Evolutionary conservation across 176 grass and related monocot species (phyloP).

Genomic region (Canna indica): DNA sequence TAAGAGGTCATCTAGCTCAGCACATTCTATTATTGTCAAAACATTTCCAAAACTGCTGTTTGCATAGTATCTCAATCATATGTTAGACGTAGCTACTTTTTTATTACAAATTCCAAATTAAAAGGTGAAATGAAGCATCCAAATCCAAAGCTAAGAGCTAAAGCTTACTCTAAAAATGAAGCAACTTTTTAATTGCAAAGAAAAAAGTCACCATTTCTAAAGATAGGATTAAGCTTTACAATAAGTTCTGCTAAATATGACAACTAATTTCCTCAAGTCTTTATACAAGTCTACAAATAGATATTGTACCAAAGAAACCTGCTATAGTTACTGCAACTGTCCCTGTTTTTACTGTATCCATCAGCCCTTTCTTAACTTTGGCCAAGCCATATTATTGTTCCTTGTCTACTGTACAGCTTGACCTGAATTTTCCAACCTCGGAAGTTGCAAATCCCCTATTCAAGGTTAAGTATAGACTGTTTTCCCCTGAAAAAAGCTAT

Average conservation of each 20-base stretch:
- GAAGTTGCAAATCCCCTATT: too few relatives aligned
- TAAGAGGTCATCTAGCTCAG: background rate
- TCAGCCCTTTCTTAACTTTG: too few relatives aligned
- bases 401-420: too few relatives aligned
- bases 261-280: background rate
- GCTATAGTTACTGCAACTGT: background rate
- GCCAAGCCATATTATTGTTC: too few relatives aligned
- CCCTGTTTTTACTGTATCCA: background rate
- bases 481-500: too few relatives aligned
- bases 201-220: background rate
- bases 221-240: background rate
- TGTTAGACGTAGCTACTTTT: background rate
- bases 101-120: background rate
- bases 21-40: background rate
- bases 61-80: background rate
- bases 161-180: background rate
- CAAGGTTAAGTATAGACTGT: too few relatives aligned
- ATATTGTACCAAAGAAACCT: background rate
- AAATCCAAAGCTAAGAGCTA: background rate
- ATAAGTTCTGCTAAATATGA: background rate
- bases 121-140: background rate
- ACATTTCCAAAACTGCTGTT: background rate
- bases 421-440: too few relatives aligned
- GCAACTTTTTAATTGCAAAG: conserved; percentile 4
- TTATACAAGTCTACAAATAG: background rate